These are phyloP conservation scores for Ricinus communis DNA, from an alignment of 345 rosid species.

Conservation along the genomic window DNA sequence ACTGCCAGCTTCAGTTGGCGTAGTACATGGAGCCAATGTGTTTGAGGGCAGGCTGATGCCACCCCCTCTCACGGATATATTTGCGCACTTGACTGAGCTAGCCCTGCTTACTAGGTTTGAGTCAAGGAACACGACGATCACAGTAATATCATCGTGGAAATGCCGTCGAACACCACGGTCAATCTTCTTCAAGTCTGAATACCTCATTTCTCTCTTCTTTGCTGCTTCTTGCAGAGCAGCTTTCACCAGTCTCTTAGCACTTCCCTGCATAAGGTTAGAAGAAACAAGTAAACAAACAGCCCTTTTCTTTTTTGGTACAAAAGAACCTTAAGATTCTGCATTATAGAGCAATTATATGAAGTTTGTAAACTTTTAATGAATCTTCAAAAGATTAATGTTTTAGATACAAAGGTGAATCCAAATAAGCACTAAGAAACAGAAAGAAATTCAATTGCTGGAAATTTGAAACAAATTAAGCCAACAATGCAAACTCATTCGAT, in stretches of 20 bases:
- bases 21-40: constrained; percentile 57
- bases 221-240: constrained; percentile 86
- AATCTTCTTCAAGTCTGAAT: constrained; percentile 91
- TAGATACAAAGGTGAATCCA: neutral
- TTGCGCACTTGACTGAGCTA: constrained; percentile 40
- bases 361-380: neutral
- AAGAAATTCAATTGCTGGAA: neutral
- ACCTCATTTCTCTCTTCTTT: constrained; percentile 92
- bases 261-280: constrained; percentile 53
- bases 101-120: constrained; percentile 59
- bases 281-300: neutral
- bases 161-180: constrained; percentile 88
- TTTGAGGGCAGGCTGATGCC: constrained; percentile 61
- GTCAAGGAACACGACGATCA: constrained; percentile 75
- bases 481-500: neutral
- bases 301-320: neutral
- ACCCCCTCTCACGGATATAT: constrained; percentile 63
- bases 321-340: neutral
- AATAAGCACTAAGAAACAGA: neutral
- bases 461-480: neutral
- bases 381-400: neutral
- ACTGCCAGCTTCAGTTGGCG: constrained; percentile 43
- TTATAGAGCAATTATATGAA: neutral
- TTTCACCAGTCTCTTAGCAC: constrained; percentile 78
- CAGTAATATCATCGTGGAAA: constrained; percentile 96